These are phyloP conservation scores for Pterula multifida DNA, from an alignment of 1,284 basidiomycete species.

Conservation along the genomic window DNA sequence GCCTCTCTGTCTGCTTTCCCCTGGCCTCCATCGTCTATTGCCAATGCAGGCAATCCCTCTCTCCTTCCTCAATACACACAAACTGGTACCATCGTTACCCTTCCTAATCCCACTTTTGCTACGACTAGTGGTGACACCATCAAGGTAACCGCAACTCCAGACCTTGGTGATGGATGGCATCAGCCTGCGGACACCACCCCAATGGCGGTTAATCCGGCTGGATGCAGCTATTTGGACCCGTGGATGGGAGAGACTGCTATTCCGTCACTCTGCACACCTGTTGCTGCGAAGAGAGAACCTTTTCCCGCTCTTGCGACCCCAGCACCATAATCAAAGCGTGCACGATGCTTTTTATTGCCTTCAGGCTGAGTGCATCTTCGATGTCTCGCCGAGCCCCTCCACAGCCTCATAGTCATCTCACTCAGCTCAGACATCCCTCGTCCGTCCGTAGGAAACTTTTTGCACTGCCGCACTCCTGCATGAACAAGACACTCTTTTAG, in stretches of 20 bases:
- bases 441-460: too few relatives aligned
- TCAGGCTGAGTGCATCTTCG: too few relatives aligned
- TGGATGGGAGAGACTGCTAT: constrained; percentile 1
- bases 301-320: background rate
- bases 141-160: background rate
- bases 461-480: too few relatives aligned
- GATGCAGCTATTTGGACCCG: constrained; percentile 1
- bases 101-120: background rate
- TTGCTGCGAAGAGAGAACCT: background rate
- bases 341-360: too few relatives aligned
- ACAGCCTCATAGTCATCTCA: too few relatives aligned
- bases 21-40: background rate
- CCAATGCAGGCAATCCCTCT: background rate
- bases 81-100: constrained; percentile 1
- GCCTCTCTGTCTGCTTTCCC: background rate
- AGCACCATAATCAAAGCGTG: background rate
- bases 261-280: background rate
- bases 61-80: constrained; percentile 1
- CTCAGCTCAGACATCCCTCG: too few relatives aligned
- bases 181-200: background rate
- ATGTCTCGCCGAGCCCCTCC: too few relatives aligned
- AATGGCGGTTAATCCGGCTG: background rate
- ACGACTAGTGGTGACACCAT: background rate
- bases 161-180: background rate
- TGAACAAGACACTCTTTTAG: too few relatives aligned